These are phyloP conservation scores for Colletotrichum destructivum DNA, from an alignment of 2,329 filamentous ascomycete species.

Conservation along the genomic window DNA sequence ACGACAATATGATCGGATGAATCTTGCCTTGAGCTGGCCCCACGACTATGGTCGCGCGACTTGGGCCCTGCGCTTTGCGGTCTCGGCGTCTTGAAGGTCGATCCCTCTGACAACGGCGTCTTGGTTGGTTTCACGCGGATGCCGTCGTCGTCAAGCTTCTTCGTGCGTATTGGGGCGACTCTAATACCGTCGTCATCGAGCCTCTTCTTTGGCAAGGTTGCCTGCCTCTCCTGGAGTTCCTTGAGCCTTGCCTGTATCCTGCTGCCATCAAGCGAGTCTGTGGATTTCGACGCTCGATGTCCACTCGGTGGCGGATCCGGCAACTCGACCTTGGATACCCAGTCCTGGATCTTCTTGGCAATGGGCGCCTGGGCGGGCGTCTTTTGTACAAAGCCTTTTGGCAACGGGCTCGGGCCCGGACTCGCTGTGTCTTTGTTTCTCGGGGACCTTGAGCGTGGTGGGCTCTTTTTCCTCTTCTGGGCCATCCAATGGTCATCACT, in stretches of 20 bases:
- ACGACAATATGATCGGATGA: constrained; percentile 51
- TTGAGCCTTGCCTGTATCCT: constrained; percentile 45
- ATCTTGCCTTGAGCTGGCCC: constrained; percentile 45
- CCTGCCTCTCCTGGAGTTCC: constrained; percentile 39
- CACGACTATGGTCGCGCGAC: constrained; percentile 39
- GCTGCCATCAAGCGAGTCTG: constrained; percentile 48
- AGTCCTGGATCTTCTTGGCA: constrained; percentile 73
- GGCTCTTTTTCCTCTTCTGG: constrained; percentile 66
- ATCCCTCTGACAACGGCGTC: constrained; percentile 35
- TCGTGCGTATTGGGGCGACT: constrained; percentile 57
- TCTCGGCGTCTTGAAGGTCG: constrained; percentile 16
- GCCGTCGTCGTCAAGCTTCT: constrained; percentile 51
- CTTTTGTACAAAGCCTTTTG: constrained; percentile 70
- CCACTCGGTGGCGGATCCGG: constrained; percentile 58
- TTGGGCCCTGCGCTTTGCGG: constrained; percentile 48
- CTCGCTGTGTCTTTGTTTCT: constrained; percentile 47
- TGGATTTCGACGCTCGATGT: constrained; percentile 55
- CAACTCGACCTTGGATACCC: constrained; percentile 70
- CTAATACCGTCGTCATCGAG: constrained; percentile 60
- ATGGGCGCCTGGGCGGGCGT: constrained; percentile 69
- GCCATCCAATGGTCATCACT: constrained; percentile 94
- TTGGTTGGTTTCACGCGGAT: constrained; percentile 51
- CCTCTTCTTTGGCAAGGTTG: constrained; percentile 43
- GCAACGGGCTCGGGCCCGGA: constrained; percentile 61
- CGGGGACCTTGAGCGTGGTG: constrained; percentile 57